These are phyloP conservation scores for Debaryomycetaceae sp. DNA, from an alignment of 1,139 yeast species.

Conservation along the genomic window DNA sequence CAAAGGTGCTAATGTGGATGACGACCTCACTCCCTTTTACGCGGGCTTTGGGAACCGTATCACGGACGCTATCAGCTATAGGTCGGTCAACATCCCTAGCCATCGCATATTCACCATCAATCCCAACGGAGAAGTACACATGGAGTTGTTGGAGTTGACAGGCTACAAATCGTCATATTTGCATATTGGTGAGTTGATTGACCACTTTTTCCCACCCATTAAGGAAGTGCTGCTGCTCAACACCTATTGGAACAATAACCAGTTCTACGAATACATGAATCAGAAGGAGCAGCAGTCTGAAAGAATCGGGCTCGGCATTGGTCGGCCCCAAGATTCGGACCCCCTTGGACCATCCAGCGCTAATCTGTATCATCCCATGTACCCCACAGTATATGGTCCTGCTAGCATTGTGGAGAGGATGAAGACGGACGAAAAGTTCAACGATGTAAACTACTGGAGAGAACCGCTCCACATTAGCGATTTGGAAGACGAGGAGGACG, in stretches of 20 bases:
- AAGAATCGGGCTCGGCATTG: neutral
- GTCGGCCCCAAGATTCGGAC: neutral
- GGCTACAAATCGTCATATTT: slow-evolving; percentile 86
- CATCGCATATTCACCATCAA: slow-evolving; percentile 93
- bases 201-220: slow-evolving; percentile 94
- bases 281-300: slow-evolving; percentile 4
- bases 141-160: slow-evolving; percentile 90
- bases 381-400: neutral
- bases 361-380: slow-evolving; percentile 1
- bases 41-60: slow-evolving; percentile 98
- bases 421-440: slow-evolving; percentile 49
- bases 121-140: slow-evolving; percentile 93
- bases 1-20: slow-evolving; percentile 11
- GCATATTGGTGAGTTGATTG: slow-evolving; percentile 87
- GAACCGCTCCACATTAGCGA: slow-evolving; percentile 57
- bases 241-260: slow-evolving; percentile 28
- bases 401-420: slow-evolving; percentile 13
- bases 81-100: slow-evolving; percentile 90
- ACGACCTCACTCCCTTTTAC: slow-evolving; percentile 65
- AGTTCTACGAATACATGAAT: slow-evolving; percentile 24
- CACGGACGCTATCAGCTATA: slow-evolving; percentile 91
- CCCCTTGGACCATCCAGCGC: slow-evolving; percentile 7
- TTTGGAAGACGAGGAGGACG: slow-evolving; percentile 36
- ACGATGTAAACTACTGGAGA: slow-evolving; percentile 89
- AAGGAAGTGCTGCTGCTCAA: slow-evolving; percentile 25